A percentile compares a stretch with the other conserved stretches of the same genome.
phyloP scores from a whole-genome alignment of 2,329 filamentous ascomycete genomes.

The Dactylella cylindrospora region DNA sequence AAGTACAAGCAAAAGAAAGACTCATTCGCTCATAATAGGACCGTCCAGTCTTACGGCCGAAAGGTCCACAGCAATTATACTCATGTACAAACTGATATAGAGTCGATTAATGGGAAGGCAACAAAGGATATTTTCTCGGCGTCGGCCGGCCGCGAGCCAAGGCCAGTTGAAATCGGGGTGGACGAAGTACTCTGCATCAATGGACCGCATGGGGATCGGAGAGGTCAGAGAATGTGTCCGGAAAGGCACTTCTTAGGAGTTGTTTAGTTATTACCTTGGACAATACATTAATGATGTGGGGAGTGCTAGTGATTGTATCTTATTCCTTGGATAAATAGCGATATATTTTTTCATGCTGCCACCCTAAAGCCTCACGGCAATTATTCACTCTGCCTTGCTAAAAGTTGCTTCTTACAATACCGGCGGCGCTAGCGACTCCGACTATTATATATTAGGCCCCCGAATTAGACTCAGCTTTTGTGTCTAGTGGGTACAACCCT shows the following conservation, averaged over 20 bases:
- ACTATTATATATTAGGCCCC: no score
- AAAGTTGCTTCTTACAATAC: no score
- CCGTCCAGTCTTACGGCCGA: slow-evolving; percentile 23
- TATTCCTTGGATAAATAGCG: no score
- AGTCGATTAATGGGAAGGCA: slow-evolving; percentile 28
- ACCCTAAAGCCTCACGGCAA: no score
- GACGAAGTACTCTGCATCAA: slow-evolving; percentile 19
- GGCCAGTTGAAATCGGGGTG: background rate
- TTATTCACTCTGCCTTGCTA: no score
- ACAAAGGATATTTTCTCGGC: background rate
- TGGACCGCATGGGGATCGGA: slow-evolving; percentile 13
- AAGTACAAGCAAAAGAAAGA: slow-evolving; percentile 10
- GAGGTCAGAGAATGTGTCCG: slow-evolving; percentile 8
- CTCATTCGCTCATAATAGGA: slow-evolving; percentile 15
- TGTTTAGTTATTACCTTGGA: background rate
- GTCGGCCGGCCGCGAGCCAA: background rate
- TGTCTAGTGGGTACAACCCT: no score
- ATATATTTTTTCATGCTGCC: no score
- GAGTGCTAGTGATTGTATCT: no score
- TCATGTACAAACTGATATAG: slow-evolving; percentile 14
- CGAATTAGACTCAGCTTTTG: no score
- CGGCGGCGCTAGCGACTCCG: no score
- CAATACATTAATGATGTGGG: no score
- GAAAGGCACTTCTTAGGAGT: background rate
- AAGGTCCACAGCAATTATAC: slow-evolving; percentile 22